These are phyloP conservation scores for Zygoascus tannicola DNA, from an alignment of 805 yeast genomes.

Conservation along the genomic window DNA sequence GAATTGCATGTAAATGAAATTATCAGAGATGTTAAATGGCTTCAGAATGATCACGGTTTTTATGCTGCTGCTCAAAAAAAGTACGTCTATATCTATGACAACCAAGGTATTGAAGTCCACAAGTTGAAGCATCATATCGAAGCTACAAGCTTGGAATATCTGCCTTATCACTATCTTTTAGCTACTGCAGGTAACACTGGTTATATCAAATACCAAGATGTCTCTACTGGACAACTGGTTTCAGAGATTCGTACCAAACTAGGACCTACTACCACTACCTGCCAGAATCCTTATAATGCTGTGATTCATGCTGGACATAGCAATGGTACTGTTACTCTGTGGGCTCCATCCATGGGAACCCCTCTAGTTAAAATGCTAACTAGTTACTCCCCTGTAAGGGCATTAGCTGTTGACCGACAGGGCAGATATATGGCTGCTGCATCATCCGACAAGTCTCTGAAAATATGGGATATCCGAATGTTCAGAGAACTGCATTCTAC, in stretches of 20 bases:
- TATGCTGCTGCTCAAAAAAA: slow-evolving; percentile 97
- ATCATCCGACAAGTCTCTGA: slow-evolving; percentile 75
- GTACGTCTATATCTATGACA: slow-evolving; percentile 85
- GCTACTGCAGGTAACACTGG: slow-evolving; percentile 88
- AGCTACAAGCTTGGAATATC: slow-evolving; percentile 68
- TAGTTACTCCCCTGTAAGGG: slow-evolving; percentile 79
- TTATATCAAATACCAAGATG: slow-evolving; percentile 85
- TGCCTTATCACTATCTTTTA: slow-evolving; percentile 85
- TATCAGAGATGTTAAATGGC: slow-evolving; percentile 77
- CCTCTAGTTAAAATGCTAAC: slow-evolving; percentile 78
- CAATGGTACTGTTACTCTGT: slow-evolving; percentile 83
- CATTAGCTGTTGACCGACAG: slow-evolving; percentile 78
- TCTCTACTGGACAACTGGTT: slow-evolving; percentile 81
- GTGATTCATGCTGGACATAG: slow-evolving; percentile 88
- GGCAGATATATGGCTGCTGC: slow-evolving; percentile 92
- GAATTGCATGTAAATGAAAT: slow-evolving; percentile 86
- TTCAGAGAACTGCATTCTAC: slow-evolving; percentile 52
- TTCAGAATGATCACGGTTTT: slow-evolving; percentile 76
- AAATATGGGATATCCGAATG: slow-evolving; percentile 89
- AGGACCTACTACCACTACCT: slow-evolving; percentile 84
- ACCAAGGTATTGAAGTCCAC: slow-evolving; percentile 85
- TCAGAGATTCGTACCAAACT: slow-evolving; percentile 76
- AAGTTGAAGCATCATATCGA: slow-evolving; percentile 85
- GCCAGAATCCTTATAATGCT: slow-evolving; percentile 93
- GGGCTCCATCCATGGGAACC: slow-evolving; percentile 85